These are phyloP conservation scores for Tylopilus sp. DNA, from an alignment of 768 basidiomycete species.

Conservation along the genomic window DNA sequence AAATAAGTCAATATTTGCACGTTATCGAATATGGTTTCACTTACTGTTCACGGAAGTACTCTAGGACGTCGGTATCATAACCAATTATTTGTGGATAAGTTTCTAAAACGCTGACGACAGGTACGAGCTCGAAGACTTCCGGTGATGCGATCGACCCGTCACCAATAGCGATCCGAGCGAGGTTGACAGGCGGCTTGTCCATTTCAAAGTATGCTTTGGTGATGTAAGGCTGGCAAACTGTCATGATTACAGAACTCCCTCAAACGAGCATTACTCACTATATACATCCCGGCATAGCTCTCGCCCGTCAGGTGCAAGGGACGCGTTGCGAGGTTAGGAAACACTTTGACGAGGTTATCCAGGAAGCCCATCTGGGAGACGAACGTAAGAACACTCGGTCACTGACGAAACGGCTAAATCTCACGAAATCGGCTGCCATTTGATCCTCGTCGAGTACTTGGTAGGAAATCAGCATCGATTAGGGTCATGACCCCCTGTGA, in stretches of 20 bases:
- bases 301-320: conserved; percentile 71
- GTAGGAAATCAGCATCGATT: conserved; percentile 11
- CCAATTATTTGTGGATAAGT: conserved; percentile 77
- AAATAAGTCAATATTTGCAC: not conserved
- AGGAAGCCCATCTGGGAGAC: conserved; percentile 63
- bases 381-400: conserved; percentile 2
- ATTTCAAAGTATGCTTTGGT: conserved; percentile 65
- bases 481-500: not conserved
- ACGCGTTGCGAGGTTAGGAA: conserved; percentile 62
- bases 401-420: conserved; percentile 16
- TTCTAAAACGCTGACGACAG: conserved; percentile 59
- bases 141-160: conserved; percentile 58
- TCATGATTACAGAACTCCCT: not conserved
- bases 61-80: conserved; percentile 62
- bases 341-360: conserved; percentile 67
- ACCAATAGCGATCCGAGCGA: conserved; percentile 68
- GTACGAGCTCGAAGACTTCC: conserved; percentile 48
- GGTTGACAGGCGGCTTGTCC: conserved; percentile 60
- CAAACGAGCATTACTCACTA: conserved; percentile 40
- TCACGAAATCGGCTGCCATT: conserved; percentile 50
- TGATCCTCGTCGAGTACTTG: conserved; percentile 60
- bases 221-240: conserved; percentile 60
- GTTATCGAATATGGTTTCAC: conserved; percentile 22
- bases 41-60: conserved; percentile 68
- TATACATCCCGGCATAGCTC: conserved; percentile 73